Base-by-base conservation (phyloP, 805 yeast genomes). In the Saccharomycopsis fodiens region DNA sequence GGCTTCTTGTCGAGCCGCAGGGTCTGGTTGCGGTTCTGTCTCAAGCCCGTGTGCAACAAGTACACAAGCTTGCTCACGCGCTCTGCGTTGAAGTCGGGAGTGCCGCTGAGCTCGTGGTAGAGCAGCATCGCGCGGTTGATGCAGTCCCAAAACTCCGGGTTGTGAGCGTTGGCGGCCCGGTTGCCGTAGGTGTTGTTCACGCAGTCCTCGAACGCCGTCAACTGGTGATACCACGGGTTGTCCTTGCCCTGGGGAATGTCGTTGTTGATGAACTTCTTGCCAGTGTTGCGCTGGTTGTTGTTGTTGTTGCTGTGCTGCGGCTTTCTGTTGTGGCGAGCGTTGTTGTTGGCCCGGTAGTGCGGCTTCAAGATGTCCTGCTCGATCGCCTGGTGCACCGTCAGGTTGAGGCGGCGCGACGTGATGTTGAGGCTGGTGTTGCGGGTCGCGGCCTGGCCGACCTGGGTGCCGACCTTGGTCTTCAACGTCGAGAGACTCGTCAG, bases 1-100 rank as follows among this genome's bases (percentile, higher is more conserved):
- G 79, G 74, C 54, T 77, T 77, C 58, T 75, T 75, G 48, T 74
- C 69, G 60, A 76, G 63, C 55, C 76, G 71, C 4, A 78, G 69
- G 43, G 74, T 60, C 55, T 76, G 79, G 32, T 69, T 61, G 57
- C 81, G 68, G 55, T 75, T 76, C 22, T 75, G 74, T 55, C 80
- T 66, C 32, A 76, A 61, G 3, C 78, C 80, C 46, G 75, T 75
- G 52, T 78, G 76, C 35, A 76, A 59, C 3, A 76, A 56, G 42
- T 75, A 74, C 17, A 75, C 72, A 48, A 76, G 60, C 34, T 70
- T 68, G 2, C 77, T 67, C 51, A 72, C 72, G 51, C 78, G 61
- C 38, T 62, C 65, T 23, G 68, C 65, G 47, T 68, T 67, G 45
- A 76, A 63, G 48, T 73, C 76, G 17, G 75, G 74, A 1, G 73